Conservation (phyloP, 1,284 basidiomycete genomes). For the Cryptococcus floricola region DNA sequence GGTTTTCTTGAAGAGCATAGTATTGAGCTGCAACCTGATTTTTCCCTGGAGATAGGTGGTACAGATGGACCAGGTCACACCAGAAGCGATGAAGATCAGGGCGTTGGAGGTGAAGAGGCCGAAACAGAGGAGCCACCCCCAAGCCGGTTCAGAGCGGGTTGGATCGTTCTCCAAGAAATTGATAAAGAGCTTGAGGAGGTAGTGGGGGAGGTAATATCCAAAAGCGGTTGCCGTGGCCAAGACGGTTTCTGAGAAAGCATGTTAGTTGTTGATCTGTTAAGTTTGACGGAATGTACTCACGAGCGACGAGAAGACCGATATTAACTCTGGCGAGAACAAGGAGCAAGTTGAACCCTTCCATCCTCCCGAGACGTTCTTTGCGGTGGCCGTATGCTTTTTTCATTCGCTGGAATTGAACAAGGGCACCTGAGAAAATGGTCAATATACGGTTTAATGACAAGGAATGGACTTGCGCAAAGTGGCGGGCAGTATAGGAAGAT, state of each 20-base stretch:
- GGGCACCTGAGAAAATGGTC: constrained; percentile 21
- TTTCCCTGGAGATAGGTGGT: constrained; percentile 50
- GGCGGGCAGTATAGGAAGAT: constrained; percentile 71
- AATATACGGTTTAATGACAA: not conserved
- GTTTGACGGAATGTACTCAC: constrained; percentile 18
- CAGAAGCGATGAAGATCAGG: constrained; percentile 53
- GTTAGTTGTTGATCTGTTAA: not conserved
- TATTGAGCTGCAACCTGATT: constrained; percentile 76
- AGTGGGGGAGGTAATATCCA: constrained; percentile 72
- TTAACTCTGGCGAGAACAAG: constrained; percentile 47
- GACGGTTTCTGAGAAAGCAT: constrained; percentile 49
- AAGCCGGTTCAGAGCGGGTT: constrained; percentile 51
- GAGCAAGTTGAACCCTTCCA: constrained; percentile 46
- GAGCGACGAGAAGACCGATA: constrained; percentile 34
- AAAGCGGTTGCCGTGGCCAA: constrained; percentile 63
- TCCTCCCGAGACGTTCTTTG: constrained; percentile 26
- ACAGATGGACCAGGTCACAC: constrained; percentile 46
- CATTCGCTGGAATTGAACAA: constrained; percentile 37
- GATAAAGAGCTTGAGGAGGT: constrained; percentile 68
- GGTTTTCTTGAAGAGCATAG: constrained; percentile 81
- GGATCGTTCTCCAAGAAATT: constrained; percentile 63
- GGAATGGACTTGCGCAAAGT: constrained; percentile 59
- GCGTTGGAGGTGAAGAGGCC: constrained; percentile 67
- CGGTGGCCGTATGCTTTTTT: constrained; percentile 36
- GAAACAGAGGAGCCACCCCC: constrained; percentile 52